Base-by-base conservation (phyloP, 2,329 filamentous ascomycete genomes). In the Ambrosiella xylebori region DNA sequence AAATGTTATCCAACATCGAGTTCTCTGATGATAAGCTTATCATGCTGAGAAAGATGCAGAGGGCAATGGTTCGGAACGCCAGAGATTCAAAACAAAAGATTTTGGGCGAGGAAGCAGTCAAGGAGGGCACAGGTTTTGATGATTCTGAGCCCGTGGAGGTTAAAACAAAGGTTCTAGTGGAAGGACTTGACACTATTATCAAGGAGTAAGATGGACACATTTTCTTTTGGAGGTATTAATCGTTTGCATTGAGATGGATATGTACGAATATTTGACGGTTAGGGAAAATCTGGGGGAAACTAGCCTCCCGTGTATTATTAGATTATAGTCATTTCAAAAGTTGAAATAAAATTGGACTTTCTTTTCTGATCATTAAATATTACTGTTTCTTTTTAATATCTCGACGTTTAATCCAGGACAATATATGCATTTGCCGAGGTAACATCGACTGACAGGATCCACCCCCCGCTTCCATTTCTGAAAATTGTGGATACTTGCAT, bases 1-100 rank as follows among this genome's bases (percentile, higher is more conserved):
- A 68, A 7, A 65, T 68, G 2, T 65, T 73, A 35, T 68, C 71
- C 37, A 73, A 78, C 36, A 76, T 88, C 63, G 79, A 69, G 56
- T 73, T 72, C 61, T 69, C 70, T 5, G 67, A 71, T 1, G 64
- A 68, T n/a, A 62, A 66, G 15, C 11, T 45, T 7, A 11, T 55
- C 5, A 38, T 39, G 8, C 38, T 44, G 38, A 27, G 47, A 19
- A 51, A 36, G 47, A 19, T 11, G 8, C 13, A 51, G 9, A 51
- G 47, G 19, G 27, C 27, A 8, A 51, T 35, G 47, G 27, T 11
- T 15, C 27, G 35, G 47, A 51, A 36, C 12, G 27, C 17, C 8
- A 35, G 9, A 15, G 36, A 38, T 35, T 9, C 13, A 17, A 36
- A 54, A 38, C 37, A 39, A n/a, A 6, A 39, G 52, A 9, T 39